These are phyloP conservation scores for Claviceps arundinis DNA, from an alignment of 2,329 filamentous ascomycete species.

Conservation along the genomic window DNA sequence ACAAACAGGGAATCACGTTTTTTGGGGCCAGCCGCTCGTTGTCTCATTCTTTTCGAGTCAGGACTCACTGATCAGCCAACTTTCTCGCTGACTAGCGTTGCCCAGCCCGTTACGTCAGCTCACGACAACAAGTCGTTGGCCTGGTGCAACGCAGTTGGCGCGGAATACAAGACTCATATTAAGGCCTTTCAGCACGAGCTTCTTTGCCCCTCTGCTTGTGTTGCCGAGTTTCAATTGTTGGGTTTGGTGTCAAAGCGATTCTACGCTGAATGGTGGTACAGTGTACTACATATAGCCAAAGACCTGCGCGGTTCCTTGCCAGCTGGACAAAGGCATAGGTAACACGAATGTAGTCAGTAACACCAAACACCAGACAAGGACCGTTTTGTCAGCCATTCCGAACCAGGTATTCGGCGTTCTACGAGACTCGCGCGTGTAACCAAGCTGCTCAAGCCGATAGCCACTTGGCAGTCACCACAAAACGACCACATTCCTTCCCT, in stretches of 20 bases:
- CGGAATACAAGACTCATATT: background rate
- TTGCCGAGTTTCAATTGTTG: background rate
- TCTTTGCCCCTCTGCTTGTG: background rate
- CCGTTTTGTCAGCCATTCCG: background rate
- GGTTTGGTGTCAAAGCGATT: background rate
- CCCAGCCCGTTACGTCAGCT: constrained; percentile 1
- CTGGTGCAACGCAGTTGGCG: background rate
- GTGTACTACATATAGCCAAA: background rate
- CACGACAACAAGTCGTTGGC: background rate
- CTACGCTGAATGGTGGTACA: background rate
- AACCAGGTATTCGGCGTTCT: background rate
- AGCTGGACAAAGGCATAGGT: background rate
- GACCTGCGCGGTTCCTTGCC: background rate
- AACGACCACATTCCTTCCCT: background rate
- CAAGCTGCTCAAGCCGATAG: background rate
- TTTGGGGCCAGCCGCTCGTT: background rate
- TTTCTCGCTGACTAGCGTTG: background rate
- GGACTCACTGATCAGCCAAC: background rate
- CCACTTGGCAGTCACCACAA: background rate
- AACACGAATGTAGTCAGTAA: background rate
- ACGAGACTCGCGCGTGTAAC: background rate
- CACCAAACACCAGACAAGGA: background rate
- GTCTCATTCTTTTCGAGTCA: background rate
- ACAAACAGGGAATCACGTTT: background rate
- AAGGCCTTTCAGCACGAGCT: background rate